These are phyloP conservation scores for Sarocladium strictum DNA, from an alignment of 2,329 filamentous ascomycete species.

Conservation along the genomic window DNA sequence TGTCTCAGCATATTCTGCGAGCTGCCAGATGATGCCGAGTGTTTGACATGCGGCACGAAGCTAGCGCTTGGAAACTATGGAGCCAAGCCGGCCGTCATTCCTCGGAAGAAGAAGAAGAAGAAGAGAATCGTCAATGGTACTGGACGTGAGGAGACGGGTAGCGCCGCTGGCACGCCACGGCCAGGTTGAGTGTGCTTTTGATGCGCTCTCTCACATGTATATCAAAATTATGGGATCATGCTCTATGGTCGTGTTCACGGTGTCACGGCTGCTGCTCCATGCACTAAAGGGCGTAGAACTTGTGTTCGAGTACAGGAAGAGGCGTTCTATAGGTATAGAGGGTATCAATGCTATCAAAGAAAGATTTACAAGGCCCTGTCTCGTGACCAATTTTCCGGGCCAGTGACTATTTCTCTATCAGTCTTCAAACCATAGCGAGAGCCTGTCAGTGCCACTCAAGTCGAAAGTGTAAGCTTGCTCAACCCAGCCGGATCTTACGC, in stretches of 20 bases:
- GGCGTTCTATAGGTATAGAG: conserved; percentile 18
- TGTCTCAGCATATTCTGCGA: conserved; percentile 91
- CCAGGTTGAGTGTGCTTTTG: conserved; percentile 13
- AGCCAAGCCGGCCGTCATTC: conserved; percentile 68
- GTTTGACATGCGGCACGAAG: conserved; percentile 77
- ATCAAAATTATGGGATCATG: background rate
- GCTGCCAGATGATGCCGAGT: conserved; percentile 55
- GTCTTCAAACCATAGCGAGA: too few species aligned
- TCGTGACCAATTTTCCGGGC: too few species aligned
- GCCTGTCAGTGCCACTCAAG: too few species aligned
- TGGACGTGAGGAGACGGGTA: conserved; percentile 49
- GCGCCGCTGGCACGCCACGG: conserved; percentile 54
- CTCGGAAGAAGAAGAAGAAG: conserved; percentile 70
- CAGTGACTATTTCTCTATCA: too few species aligned
- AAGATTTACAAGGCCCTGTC: conserved; percentile 1
- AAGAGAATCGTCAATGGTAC: conserved; percentile 54
- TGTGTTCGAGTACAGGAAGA: background rate
- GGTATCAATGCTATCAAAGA: conserved; percentile 21
- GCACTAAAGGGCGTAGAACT: background rate
- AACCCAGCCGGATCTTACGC: conserved; percentile 37
- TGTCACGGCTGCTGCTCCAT: background rate
- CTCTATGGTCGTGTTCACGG: background rate
- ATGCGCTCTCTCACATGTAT: background rate
- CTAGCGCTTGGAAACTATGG: conserved; percentile 73
- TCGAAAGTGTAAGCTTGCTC: conserved; percentile 10